Evolutionary conservation across 2,329 filamentous ascomycete species (phyloP).

Genomic region (Venturia nashicola): DNA sequence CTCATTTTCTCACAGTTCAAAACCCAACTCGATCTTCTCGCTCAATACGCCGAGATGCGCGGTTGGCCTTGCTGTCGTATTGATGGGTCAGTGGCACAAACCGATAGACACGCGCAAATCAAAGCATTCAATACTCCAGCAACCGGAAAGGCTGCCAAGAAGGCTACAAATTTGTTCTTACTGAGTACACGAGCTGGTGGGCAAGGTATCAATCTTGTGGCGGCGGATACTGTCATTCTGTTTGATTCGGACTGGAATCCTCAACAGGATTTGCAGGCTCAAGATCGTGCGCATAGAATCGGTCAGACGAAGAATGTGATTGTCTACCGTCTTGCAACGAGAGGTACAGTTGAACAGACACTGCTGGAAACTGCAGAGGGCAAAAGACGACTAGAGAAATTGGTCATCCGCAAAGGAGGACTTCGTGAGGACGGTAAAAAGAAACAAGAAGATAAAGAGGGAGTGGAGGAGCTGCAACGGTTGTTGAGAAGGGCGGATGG

Average conservation of each 20-base stretch:
- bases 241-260: conserved; percentile 93
- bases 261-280: conserved; percentile 90
- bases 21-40: conserved; percentile 79
- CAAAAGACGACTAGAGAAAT: conserved; percentile 82
- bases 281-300: conserved; percentile 90
- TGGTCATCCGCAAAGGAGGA: conserved; percentile 85
- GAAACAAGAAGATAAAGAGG: conserved; percentile 22
- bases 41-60: conserved; percentile 72
- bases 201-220: conserved; percentile 87
- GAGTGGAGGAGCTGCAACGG: conserved; percentile 35
- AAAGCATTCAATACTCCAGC: conserved; percentile 28
- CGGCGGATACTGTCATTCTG: conserved; percentile 82
- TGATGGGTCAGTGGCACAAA: conserved; percentile 73
- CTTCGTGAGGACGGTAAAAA: conserved; percentile 37
- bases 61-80: conserved; percentile 78
- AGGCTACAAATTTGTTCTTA: conserved; percentile 63
- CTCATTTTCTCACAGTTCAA: conserved; percentile 97
- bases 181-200: conserved; percentile 85
- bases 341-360: conserved; percentile 82
- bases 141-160: conserved; percentile 34
- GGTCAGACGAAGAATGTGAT: conserved; percentile 87
- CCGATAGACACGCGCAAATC: conserved; percentile 36
- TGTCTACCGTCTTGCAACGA: conserved; percentile 86
- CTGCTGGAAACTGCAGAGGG: conserved; percentile 79
- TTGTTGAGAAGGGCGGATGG: conserved; percentile 52